Base-by-base conservation (phyloP, 176 grass and related monocot genomes). In the Echinochloa phyllopogon region DNA sequence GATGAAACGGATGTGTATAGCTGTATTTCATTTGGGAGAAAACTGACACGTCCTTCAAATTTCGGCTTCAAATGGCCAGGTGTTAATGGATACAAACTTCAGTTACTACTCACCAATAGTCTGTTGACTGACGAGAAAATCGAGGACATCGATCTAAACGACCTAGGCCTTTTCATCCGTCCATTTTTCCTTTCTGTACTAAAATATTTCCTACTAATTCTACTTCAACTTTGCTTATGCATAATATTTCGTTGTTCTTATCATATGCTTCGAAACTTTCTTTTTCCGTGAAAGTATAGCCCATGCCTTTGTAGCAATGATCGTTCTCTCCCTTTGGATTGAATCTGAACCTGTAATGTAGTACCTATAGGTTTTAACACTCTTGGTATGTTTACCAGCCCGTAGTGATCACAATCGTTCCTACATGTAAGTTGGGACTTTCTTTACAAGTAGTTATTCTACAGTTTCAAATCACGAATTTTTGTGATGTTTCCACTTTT, bases 31-130 rank as follows among this genome's bases (percentile, higher is more conserved):
- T 67, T 72, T 10, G 42, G 47, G 21, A 66, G 21, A 66, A 74
- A 74, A 73, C 59, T 43, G 84, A 47, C 13, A 41, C 2, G 65
- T 59, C 59, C 25, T 79, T 79, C 47, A 68, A 60, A 29, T 62
- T 67, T 61, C 61, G 23, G 36, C 60, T 69, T 21, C 24, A 80
- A 84, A 84, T 44, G 84, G 8, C 29, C 40, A 33, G 45, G 40
- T 83, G 58, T 73, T 83, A 18, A 73, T 18, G 74, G 20, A 44
- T 55, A 48, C 66, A 49, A 87, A 48, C 68, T 90, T 90, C 84
- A 79, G 80, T 83, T 90, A 74, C 80, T 60, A 40, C 59, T 82
- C 36, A 42, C 14, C 17, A 42, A 41, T 51, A 59, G 17, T 84
- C 50, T 62, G 50, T 84, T 90, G 29, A 33, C 29, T 83, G 74